These are phyloP conservation scores for Arthrobotrys entomopaga DNA, from an alignment of 2,329 filamentous ascomycete species.

Conservation along the genomic window DNA sequence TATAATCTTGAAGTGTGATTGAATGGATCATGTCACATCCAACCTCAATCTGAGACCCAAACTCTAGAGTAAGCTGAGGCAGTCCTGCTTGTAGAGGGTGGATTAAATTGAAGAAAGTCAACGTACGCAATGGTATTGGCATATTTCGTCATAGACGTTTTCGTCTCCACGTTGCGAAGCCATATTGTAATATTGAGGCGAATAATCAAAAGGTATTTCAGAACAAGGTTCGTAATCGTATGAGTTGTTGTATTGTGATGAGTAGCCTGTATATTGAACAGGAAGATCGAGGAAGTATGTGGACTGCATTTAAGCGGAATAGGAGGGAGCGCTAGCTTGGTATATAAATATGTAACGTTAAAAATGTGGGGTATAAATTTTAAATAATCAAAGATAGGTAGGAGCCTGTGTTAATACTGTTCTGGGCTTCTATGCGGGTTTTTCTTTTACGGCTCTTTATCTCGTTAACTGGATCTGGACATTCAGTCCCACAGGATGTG, in stretches of 20 bases:
- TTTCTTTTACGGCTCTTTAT: not conserved
- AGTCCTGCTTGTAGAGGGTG: not conserved
- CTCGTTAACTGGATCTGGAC: conserved; percentile 27
- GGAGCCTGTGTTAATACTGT: conserved; percentile 13
- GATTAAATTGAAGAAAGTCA: not conserved
- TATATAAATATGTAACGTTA: conserved; percentile 46
- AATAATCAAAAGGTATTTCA: conserved; percentile 29
- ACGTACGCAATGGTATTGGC: conserved; percentile 45
- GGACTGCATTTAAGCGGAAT: conserved; percentile 47
- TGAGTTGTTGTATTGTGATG: conserved; percentile 34
- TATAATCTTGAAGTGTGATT: conserved; percentile 48
- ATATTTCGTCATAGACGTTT: conserved; percentile 29
- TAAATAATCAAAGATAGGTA: conserved; percentile 20
- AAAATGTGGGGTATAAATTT: conserved; percentile 49
- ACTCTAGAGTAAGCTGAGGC: not conserved
- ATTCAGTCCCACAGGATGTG: conserved; percentile 38
- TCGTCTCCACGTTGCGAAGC: conserved; percentile 21
- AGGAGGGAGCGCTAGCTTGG: conserved; percentile 16
- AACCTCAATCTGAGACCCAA: conserved; percentile 30
- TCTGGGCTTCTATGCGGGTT: conserved; percentile 7
- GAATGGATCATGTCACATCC: conserved; percentile 20
- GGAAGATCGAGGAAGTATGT: conserved; percentile 24
- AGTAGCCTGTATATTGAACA: conserved; percentile 38
- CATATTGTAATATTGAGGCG: conserved; percentile 33
- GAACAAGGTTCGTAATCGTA: conserved; percentile 26